phyloP scores from a whole-genome alignment of 2,329 filamentous ascomycete genomes.

The Achaetomium macrosporum region DNA sequence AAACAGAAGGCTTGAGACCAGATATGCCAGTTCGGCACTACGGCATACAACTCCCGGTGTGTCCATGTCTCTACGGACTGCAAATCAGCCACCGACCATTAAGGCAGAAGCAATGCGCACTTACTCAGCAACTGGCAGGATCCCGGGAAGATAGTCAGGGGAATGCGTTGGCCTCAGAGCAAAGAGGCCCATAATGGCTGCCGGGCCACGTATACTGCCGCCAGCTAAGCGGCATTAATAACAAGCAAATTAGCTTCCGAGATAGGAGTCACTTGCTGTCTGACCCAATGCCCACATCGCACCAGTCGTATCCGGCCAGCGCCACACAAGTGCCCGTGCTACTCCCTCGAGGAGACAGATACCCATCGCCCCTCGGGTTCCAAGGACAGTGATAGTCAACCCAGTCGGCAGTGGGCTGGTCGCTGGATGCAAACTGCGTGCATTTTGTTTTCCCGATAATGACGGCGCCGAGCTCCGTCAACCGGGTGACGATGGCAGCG shows the following conservation, averaged over 20 bases:
- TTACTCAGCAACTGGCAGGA: too few relatives aligned
- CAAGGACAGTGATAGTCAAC: slow-evolving; percentile 13
- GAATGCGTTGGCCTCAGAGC: too few relatives aligned
- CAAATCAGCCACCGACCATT: too few relatives aligned
- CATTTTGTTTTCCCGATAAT: slow-evolving; percentile 7
- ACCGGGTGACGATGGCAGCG: not conserved
- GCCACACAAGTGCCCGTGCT: slow-evolving; percentile 9
- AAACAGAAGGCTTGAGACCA: too few relatives aligned
- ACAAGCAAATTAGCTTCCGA: not conserved
- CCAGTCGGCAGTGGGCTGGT: slow-evolving; percentile 12
- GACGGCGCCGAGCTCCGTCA: not conserved
- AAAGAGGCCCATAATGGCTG: too few relatives aligned
- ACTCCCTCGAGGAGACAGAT: slow-evolving; percentile 4
- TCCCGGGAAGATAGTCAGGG: too few relatives aligned
- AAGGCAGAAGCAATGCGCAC: too few relatives aligned
- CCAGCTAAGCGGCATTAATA: not conserved
- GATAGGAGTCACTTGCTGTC: not conserved
- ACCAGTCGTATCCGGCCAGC: slow-evolving; percentile 7
- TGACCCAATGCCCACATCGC: not conserved
- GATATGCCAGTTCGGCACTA: too few relatives aligned
- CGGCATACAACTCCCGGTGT: too few relatives aligned
- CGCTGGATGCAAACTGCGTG: slow-evolving; percentile 8
- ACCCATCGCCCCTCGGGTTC: slow-evolving; percentile 11
- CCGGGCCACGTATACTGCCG: too few relatives aligned
- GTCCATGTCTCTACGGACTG: too few relatives aligned